A percentile compares a stretch with the other conserved stretches of the same genome.
phyloP scores from a whole-genome alignment of 805 yeast genomes.

The Hanseniaspora hatyaiensis region DNA sequence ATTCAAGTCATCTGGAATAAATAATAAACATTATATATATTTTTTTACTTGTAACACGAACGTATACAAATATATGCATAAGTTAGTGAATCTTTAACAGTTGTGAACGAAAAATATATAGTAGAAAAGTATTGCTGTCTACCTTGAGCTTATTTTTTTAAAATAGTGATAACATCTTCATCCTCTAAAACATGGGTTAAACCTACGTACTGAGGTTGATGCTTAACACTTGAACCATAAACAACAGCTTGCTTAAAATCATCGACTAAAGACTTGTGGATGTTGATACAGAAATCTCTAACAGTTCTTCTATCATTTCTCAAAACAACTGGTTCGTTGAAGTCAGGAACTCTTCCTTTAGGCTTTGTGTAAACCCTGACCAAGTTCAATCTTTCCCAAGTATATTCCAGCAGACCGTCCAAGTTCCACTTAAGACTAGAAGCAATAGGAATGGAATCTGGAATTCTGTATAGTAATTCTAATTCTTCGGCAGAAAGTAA shows the following conservation, averaged over 20 bases:
- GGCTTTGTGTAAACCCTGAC: slow-evolving; percentile 97
- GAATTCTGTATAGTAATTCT: slow-evolving; percentile 79
- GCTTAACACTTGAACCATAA: slow-evolving; percentile 88
- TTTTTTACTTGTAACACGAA: neutral
- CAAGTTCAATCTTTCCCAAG: slow-evolving; percentile 87
- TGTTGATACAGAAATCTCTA: slow-evolving; percentile 91
- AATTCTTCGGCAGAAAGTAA: slow-evolving; percentile 88
- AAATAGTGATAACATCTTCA: slow-evolving; percentile 93
- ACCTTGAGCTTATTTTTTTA: slow-evolving; percentile 43
- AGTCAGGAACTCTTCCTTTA: slow-evolving; percentile 87
- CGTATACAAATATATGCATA: neutral
- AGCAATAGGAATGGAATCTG: slow-evolving; percentile 93
- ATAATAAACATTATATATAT: neutral
- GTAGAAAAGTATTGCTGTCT: neutral
- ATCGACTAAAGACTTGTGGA: slow-evolving; percentile 86
- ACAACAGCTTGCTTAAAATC: slow-evolving; percentile 91
- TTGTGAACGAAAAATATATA: neutral
- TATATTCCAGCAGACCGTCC: slow-evolving; percentile 82
- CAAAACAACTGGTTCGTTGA: slow-evolving; percentile 85
- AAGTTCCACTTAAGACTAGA: slow-evolving; percentile 95
- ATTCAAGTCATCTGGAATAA: slow-evolving; percentile 5
- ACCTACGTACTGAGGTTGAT: slow-evolving; percentile 95
- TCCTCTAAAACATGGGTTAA: slow-evolving; percentile 72
- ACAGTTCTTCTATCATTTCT: slow-evolving; percentile 72
- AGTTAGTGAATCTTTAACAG: too few species aligned